Conservation (phyloP, 805 yeast genomes). For the Komagataella kurtzmanii region DNA sequence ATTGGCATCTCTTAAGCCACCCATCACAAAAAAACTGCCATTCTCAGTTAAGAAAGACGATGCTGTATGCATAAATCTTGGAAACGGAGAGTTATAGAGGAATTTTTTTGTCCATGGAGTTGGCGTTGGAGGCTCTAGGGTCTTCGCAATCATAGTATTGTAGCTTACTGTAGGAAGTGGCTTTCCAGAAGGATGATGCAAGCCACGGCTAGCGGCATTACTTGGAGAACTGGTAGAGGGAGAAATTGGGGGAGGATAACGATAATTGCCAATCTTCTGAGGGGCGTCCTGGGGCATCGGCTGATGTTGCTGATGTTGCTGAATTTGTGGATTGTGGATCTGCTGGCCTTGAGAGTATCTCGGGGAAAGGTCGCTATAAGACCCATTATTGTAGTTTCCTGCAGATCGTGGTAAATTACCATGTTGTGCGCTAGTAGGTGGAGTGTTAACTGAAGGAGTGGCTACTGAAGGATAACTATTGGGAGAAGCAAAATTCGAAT, state of each 20-base stretch:
- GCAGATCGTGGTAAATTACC: not conserved
- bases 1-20: constrained; percentile 85
- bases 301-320: not conserved
- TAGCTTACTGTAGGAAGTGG: not conserved
- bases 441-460: not conserved
- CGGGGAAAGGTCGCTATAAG: not conserved
- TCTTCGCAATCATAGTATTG: not conserved
- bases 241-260: not conserved
- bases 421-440: not conserved
- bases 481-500: not conserved
- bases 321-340: not conserved
- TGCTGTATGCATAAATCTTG: constrained; percentile 87
- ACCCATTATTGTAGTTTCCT: not conserved
- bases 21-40: constrained; percentile 80
- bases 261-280: not conserved
- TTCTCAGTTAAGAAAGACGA: constrained; percentile 65
- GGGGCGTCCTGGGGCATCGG: not conserved
- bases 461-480: not conserved
- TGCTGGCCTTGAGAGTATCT: not conserved
- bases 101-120: constrained; percentile 62
- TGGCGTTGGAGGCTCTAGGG: constrained; percentile 5
- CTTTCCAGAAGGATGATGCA: not conserved
- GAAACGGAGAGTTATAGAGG: constrained; percentile 71
- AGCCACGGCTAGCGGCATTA: not conserved
- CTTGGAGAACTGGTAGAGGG: not conserved